These are phyloP conservation scores for Myochromella boudieri DNA, from an alignment of 768 basidiomycete species.

Conservation along the genomic window DNA sequence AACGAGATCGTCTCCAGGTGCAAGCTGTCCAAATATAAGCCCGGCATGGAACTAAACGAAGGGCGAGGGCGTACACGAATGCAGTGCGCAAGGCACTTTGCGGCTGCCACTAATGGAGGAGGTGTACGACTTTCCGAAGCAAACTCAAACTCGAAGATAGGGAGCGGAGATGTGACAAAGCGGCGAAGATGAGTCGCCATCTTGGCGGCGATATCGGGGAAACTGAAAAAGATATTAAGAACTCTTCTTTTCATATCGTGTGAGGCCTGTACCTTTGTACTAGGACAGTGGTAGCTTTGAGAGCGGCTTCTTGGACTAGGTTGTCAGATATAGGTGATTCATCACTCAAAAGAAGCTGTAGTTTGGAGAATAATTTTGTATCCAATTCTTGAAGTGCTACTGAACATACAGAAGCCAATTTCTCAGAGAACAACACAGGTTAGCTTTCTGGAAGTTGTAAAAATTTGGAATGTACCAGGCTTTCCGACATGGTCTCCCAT, in stretches of 20 bases:
- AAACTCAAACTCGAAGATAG: conserved; percentile 87
- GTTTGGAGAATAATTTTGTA: conserved; percentile 61
- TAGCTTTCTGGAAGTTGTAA: no score
- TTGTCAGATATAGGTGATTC: conserved; percentile 81
- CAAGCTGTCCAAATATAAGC: conserved; percentile 48
- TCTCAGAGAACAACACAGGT: conserved; percentile 41
- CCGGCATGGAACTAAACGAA: neutral
- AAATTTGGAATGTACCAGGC: conserved; percentile 67
- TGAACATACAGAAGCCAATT: conserved; percentile 82
- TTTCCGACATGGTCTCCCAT: conserved; percentile 92
- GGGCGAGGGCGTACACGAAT: conserved; percentile 58
- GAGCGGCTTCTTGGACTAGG: conserved; percentile 84
- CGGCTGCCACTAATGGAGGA: conserved; percentile 79
- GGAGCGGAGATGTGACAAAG: conserved; percentile 85
- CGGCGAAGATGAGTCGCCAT: conserved; percentile 81
- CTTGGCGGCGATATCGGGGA: conserved; percentile 72
- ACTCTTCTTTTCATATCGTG: neutral
- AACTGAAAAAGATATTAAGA: conserved; percentile 42
- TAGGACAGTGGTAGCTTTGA: conserved; percentile 81
- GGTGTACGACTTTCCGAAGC: conserved; percentile 70
- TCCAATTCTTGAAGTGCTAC: conserved; percentile 71
- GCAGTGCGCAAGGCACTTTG: conserved; percentile 87
- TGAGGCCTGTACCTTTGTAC: conserved; percentile 65
- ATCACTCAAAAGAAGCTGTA: conserved; percentile 76
- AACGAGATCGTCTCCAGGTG: conserved; percentile 83